Evolutionary conservation across 2,329 filamentous ascomycete species (phyloP), one percentile per base, ranked within the genome.

Genomic region (Cyclaneusma minus): DNA sequence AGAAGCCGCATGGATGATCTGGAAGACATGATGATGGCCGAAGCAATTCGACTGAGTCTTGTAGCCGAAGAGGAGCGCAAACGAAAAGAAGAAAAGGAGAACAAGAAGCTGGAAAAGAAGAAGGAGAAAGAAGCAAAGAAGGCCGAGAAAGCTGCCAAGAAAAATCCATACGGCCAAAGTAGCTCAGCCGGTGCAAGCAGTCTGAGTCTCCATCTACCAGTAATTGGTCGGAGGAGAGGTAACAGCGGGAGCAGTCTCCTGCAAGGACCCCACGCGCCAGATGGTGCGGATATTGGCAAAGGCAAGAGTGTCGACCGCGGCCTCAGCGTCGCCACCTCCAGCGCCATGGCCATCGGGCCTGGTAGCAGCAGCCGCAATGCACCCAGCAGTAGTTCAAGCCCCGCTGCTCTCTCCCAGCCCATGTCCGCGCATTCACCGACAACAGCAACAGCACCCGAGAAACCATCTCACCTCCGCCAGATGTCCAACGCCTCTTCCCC

Each of bases 21-120:
- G 0, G 89, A 98, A 48, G 87, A 93, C 25, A 80, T 98, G 60
- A 98, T 98, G 89, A 84, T 95, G 61, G 83, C 89, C 63, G 89
- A 98, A 49, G 89, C 89, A 1, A 91, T 98, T 24, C 66, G 89
- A 20, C 52, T 93, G 16, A 93, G 84, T 24, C 59, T 98, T n/a
- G 84, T 79, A 0, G 76, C 82, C 2, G 89, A 98, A 48, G 87
- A 95, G 43, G 87, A 95, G 21, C 68, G 87, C n/a, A 79, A 83
- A 39, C 76, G 68, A 24, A 89, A 82, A 43, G 75, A 79, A 25
- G 81, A 89, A 26, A 87, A 85, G 46, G 80, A 83, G 31, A 64
- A 67, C 0, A 66, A 64, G 14, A 94, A 92, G 45, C 78, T 87
- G 32, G 75, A 77, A 2, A 94, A 92, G 57, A 83, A 76, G 42